phyloP scores from a whole-genome alignment of 2,329 filamentous ascomycete species.

The Albophoma yamanashiensis region DNA sequence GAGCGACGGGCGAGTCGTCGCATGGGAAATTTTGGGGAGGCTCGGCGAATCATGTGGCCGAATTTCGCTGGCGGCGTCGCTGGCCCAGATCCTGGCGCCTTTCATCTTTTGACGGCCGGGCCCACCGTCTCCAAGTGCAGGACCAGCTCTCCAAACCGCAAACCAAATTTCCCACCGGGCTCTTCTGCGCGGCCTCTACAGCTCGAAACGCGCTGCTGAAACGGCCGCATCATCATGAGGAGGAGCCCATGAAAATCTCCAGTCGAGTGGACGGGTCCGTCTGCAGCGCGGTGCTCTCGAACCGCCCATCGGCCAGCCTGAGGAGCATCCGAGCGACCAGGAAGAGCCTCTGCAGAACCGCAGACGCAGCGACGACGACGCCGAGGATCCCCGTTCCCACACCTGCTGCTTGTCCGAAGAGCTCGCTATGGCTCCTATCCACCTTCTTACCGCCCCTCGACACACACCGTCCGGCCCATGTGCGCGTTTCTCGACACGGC shows the following conservation, averaged over 20 bases:
- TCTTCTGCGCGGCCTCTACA: background rate
- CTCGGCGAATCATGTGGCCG: slow-evolving; percentile 13
- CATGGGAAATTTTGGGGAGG: slow-evolving; percentile 8
- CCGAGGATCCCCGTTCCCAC: slow-evolving; percentile 4
- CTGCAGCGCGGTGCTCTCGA: slow-evolving; percentile 43
- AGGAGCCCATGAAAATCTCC: slow-evolving; percentile 49
- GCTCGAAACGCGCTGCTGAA: background rate
- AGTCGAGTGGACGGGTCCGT: slow-evolving; percentile 50
- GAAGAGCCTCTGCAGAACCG: slow-evolving; percentile 14
- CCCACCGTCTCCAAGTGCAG: background rate
- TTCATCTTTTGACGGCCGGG: background rate
- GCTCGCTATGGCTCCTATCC: slow-evolving; percentile 28
- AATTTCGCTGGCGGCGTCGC: background rate
- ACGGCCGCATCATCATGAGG: slow-evolving; percentile 29
- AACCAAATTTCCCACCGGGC: background rate
- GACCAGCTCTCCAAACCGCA: background rate
- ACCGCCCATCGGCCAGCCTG: slow-evolving; percentile 26
- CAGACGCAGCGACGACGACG: slow-evolving; percentile 8
- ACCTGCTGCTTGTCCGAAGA: slow-evolving; percentile 18
- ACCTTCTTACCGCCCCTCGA: slow-evolving; percentile 24
- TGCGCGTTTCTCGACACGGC: slow-evolving; percentile 8
- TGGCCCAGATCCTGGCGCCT: background rate
- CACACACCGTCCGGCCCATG: slow-evolving; percentile 6
- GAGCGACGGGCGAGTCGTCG: background rate
- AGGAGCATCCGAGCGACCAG: slow-evolving; percentile 9